Evolutionary conservation across 805 yeast species (phyloP).

Genomic region (Monosporozyma aquatica): DNA sequence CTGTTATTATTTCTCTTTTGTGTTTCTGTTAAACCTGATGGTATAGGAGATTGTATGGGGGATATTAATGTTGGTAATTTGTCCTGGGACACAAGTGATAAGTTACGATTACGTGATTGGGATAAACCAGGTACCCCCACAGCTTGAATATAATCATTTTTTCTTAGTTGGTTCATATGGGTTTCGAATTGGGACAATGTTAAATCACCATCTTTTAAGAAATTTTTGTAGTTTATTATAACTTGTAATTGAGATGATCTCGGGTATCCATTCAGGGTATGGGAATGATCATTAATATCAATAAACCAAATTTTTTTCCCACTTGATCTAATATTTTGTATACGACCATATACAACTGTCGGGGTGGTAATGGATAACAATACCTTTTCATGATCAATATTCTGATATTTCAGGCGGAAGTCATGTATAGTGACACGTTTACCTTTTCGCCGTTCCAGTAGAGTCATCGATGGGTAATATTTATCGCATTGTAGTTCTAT

Average conservation of each 20-base stretch:
- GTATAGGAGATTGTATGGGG: slow-evolving; percentile 64
- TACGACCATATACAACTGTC: slow-evolving; percentile 14
- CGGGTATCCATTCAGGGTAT: background rate
- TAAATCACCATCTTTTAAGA: background rate
- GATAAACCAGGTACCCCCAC: slow-evolving; percentile 69
- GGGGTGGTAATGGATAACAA: background rate
- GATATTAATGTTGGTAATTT: slow-evolving; percentile 46
- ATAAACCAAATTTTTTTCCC: slow-evolving; percentile 30
- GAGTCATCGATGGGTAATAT: slow-evolving; percentile 25
- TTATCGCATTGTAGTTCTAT: slow-evolving; percentile 9
- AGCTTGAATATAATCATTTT: slow-evolving; percentile 65
- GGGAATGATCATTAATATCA: slow-evolving; percentile 14
- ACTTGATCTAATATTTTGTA: slow-evolving; percentile 23
- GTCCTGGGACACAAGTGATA: slow-evolving; percentile 54
- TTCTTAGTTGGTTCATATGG: slow-evolving; percentile 34
- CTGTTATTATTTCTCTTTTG: slow-evolving; percentile 55
- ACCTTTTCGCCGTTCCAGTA: slow-evolving; percentile 1
- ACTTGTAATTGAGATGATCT: slow-evolving; percentile 15
- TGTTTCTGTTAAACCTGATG: slow-evolving; percentile 50
- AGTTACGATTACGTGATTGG: slow-evolving; percentile 51
- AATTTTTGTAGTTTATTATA: slow-evolving; percentile 18
- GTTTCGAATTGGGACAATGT: slow-evolving; percentile 6
- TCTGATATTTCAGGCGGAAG: slow-evolving; percentile 1
- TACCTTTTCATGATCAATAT: background rate
- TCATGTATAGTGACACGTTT: background rate